phyloP scores from a whole-genome alignment of 768 basidiomycete genomes.

The Trametes elegans region DNA sequence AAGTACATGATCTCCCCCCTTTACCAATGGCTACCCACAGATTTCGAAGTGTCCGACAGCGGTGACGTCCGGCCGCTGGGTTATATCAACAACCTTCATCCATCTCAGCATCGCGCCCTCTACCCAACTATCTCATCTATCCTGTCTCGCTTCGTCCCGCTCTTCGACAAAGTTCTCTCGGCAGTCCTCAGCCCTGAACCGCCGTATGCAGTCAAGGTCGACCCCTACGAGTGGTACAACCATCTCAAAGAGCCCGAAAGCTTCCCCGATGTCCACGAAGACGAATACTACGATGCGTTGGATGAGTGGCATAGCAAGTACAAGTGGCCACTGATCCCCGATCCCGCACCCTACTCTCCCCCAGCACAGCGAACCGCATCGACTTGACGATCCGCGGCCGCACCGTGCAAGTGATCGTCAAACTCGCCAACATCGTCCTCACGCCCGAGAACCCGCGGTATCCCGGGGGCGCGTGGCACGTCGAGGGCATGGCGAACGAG shows the following conservation, averaged over 20 bases:
- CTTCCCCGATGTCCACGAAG: background rate
- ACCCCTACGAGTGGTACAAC: slow-evolving; percentile 12
- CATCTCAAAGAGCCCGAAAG: background rate
- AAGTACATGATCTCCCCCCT: slow-evolving; percentile 10
- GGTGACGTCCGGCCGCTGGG: slow-evolving; percentile 21
- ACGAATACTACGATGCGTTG: background rate
- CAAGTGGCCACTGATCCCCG: slow-evolving; percentile 18
- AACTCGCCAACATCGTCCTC: slow-evolving; percentile 36
- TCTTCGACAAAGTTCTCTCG: slow-evolving; percentile 29
- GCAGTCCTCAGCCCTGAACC: slow-evolving; percentile 4
- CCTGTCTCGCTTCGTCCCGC: slow-evolving; percentile 24
- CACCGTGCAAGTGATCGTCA: slow-evolving; percentile 38
- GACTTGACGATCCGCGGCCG: slow-evolving; percentile 8
- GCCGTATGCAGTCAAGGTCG: background rate
- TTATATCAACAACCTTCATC: slow-evolving; percentile 36
- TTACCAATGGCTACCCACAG: slow-evolving; percentile 32
- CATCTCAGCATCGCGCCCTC: slow-evolving; percentile 13
- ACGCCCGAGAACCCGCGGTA: slow-evolving; percentile 32
- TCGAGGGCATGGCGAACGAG: slow-evolving; percentile 26
- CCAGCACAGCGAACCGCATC: background rate
- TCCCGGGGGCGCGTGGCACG: slow-evolving; percentile 34
- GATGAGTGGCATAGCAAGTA: background rate
- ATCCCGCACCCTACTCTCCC: slow-evolving; percentile 14
- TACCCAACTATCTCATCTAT: slow-evolving; percentile 21
- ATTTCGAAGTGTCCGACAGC: slow-evolving; percentile 26